phyloP scores from a whole-genome alignment of 352 stramenopile species.

The Pythium folliculosum region DNA sequence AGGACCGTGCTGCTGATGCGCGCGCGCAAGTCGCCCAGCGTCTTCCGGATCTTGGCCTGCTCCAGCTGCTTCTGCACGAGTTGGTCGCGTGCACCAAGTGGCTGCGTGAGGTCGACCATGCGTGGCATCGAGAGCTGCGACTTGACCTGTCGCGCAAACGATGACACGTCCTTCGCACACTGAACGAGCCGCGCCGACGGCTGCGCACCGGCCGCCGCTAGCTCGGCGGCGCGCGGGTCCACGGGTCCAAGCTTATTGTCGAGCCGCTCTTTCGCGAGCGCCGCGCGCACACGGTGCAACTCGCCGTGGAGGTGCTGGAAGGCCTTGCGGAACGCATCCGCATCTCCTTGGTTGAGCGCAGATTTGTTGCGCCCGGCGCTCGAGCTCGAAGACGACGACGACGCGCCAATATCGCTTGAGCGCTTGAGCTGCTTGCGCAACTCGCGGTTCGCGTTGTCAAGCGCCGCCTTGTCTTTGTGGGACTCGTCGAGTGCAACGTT shows the following conservation, averaged over 20 bases:
- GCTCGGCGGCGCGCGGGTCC: constrained; percentile 1
- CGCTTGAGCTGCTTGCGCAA: constrained; percentile 82
- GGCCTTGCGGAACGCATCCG: constrained; percentile 58
- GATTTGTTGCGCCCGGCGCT: constrained; percentile 30
- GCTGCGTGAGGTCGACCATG: constrained; percentile 55
- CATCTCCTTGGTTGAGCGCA: constrained; percentile 42
- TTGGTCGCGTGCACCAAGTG: constrained; percentile 40
- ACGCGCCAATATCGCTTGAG: constrained; percentile 45
- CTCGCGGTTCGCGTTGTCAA: constrained; percentile 73
- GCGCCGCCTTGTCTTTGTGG: constrained; percentile 77
- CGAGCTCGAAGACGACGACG: not conserved
- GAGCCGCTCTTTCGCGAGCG: constrained; percentile 61
- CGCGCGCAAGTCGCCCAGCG: constrained; percentile 43
- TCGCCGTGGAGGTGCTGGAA: constrained; percentile 61
- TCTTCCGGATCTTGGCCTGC: constrained; percentile 42
- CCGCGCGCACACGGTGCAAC: constrained; percentile 48
- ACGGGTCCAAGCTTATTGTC: constrained; percentile 45
- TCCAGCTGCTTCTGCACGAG: constrained; percentile 53
- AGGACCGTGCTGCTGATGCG: constrained; percentile 44
- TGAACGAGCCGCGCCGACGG: constrained; percentile 31
- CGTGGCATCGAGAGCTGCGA: constrained; percentile 66
- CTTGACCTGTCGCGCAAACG: constrained; percentile 55
- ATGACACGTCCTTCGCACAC: constrained; percentile 50
- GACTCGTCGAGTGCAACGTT: constrained; percentile 70
- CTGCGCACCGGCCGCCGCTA: not conserved